Evolutionary conservation across 2,329 filamentous ascomycete genomes (phyloP).

Genomic region (Alternaria atra): DNA sequence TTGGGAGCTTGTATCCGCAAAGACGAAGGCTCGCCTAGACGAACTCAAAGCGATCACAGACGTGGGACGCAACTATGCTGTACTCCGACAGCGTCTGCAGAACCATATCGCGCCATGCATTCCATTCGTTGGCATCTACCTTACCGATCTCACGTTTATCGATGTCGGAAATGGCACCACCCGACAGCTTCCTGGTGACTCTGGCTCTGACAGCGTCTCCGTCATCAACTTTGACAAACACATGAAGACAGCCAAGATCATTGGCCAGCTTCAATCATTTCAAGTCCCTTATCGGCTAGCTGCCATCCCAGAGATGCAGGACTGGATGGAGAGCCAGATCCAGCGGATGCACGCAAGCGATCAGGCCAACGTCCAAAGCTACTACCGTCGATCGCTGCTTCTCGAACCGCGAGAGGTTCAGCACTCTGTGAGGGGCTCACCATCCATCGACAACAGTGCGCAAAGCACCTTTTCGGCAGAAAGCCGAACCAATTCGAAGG

Average conservation of each 20-base stretch:
- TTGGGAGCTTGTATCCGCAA: constrained; percentile 87
- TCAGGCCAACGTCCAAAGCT: constrained; percentile 69
- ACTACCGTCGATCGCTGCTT: constrained; percentile 84
- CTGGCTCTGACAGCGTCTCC: constrained; percentile 69
- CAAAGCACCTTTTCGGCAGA: constrained; percentile 39
- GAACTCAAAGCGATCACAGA: constrained; percentile 85
- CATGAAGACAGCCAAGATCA: constrained; percentile 91
- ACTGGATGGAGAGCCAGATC: constrained; percentile 89
- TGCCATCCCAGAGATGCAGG: constrained; percentile 86
- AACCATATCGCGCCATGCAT: constrained; percentile 90
- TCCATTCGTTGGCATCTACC: constrained; percentile 93
- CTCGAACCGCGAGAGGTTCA: constrained; percentile 76
- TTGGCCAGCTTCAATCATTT: constrained; percentile 93
- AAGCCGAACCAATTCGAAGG: constrained; percentile 43
- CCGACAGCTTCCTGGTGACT: constrained; percentile 72
- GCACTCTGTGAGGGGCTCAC: constrained; percentile 36
- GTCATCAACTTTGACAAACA: constrained; percentile 99
- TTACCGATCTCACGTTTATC: constrained; percentile 95
- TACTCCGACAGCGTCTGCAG: constrained; percentile 82
- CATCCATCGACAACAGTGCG: constrained; percentile 37
- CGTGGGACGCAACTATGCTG: constrained; percentile 88
- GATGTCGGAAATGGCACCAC: constrained; percentile 92
- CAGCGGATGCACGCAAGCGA: constrained; percentile 73
- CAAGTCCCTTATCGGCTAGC: constrained; percentile 89
- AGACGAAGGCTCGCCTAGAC: constrained; percentile 82